Percentiles rank a stretch among this genome's conserved stretches.
phyloP scores from a whole-genome alignment of 2,329 filamentous ascomycete species.

The Colletotrichum sidae region DNA sequence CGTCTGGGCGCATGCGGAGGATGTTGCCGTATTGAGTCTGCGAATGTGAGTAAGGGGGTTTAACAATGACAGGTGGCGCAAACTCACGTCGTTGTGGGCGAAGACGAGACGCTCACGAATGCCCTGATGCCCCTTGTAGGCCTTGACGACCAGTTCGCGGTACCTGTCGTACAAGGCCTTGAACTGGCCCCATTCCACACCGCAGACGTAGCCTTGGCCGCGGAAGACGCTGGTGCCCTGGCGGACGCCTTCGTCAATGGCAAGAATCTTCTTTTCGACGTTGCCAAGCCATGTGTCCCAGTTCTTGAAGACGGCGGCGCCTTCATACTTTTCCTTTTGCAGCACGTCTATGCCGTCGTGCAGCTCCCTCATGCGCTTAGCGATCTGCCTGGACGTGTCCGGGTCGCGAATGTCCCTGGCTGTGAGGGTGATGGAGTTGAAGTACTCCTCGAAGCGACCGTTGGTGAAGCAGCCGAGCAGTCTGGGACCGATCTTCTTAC shows the following conservation, averaged over 20 bases:
- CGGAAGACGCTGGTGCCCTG: slow-evolving; percentile 45
- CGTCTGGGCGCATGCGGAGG: slow-evolving; percentile 75
- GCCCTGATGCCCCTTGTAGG: slow-evolving; percentile 74
- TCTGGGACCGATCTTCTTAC: slow-evolving; percentile 92
- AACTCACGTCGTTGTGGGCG: slow-evolving; percentile 93
- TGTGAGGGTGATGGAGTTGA: slow-evolving; percentile 85
- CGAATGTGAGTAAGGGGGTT: slow-evolving; percentile 5
- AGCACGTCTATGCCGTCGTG: slow-evolving; percentile 93
- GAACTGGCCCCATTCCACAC: slow-evolving; percentile 85
- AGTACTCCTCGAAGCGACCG: slow-evolving; percentile 94
- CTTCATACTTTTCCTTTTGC: slow-evolving; percentile 79
- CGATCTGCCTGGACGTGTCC: slow-evolving; percentile 90
- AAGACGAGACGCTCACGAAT: slow-evolving; percentile 86
- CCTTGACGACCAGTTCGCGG: slow-evolving; percentile 76
- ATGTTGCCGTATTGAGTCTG: slow-evolving; percentile 99
- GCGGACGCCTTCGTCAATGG: slow-evolving; percentile 68
- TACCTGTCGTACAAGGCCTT: slow-evolving; percentile 81
- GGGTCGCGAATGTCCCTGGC: slow-evolving; percentile 80
- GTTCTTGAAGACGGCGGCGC: slow-evolving; percentile 88
- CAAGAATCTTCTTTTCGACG: slow-evolving; percentile 69
- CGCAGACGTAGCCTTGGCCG: slow-evolving; percentile 77
- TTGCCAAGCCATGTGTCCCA: slow-evolving; percentile 92
- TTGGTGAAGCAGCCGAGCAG: slow-evolving; percentile 93
- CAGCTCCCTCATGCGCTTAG: slow-evolving; percentile 96
- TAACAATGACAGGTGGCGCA: neutral